Evolutionary conservation across 1,139 yeast species (phyloP), one percentile per base, ranked within the genome.

Genomic region (Taphrina populina): DNA sequence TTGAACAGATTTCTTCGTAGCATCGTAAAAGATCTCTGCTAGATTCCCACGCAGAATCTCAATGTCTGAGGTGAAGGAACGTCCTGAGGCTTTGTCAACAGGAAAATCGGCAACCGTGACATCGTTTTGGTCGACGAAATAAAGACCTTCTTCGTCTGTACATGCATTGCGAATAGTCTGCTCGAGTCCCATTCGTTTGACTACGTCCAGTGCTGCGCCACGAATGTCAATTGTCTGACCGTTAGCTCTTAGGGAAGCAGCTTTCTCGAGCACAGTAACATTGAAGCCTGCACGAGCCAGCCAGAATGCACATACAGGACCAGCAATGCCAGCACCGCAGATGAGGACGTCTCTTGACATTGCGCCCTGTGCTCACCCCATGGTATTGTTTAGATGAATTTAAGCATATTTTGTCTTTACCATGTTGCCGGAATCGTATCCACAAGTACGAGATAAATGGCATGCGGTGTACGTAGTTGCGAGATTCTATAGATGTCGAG

Each of bases 271-370:
- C 10, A 47, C 17, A 11, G 27, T 20, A 19, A 37, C 37, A 3
- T n/a, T 7, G 19, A 32, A 29, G 23, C 37, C 45, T 0, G 19
- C 37, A 7, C 26, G 21, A 11, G 29, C 44, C n/a, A 47, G 45
- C 35, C 35, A 47, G 30, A 29, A 47, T 17, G 45, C 54, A 15
- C 30, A 24, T 10, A 23, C 21, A 5, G 40, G 20, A 6, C 54
- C 54, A 3, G 54, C 44, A 30, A 47, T 47, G 13, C 54, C 54
- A 21, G 54, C 54, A 13, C 54, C 54, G 15, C 30, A 19, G 19
- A 47, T 30, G 15, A 47, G 45, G 8, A 47, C 24, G n/a, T n/a
- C n/a, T n/a, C n/a, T n/a, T n/a, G n/a, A n/a, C n/a, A n/a, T n/a
- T n/a, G n/a, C n/a, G n/a, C n/a, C n/a, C n/a, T n/a, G n/a, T n/a